Percentiles rank a stretch among this genome's conserved stretches.
These are phyloP conservation scores for Emergomyces africanus DNA, from an alignment of 2,329 filamentous ascomycete genomes.

Conservation along the genomic window DNA sequence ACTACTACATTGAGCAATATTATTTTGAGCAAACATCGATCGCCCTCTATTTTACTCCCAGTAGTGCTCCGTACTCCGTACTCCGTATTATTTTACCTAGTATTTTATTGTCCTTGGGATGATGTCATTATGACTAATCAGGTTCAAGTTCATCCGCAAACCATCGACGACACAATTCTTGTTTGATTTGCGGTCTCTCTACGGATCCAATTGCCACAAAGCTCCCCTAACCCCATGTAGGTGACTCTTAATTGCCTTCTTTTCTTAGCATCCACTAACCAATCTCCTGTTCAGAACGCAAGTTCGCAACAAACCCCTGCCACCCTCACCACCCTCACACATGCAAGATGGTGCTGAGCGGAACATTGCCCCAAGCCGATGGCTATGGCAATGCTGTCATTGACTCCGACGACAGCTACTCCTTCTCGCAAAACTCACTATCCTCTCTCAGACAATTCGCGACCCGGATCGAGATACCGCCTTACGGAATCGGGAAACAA, in stretches of 20 bases:
- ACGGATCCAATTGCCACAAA: not conserved
- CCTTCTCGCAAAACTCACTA: not conserved
- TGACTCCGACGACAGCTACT: not conserved
- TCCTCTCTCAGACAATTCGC: conserved; percentile 3
- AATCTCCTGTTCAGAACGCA: not conserved
- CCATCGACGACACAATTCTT: no score
- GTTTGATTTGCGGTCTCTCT: no score
- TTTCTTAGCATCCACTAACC: not conserved
- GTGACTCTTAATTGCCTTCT: no score
- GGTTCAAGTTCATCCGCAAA: no score
- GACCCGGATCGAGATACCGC: conserved; percentile 1
- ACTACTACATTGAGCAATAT: no score
- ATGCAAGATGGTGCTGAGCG: conserved; percentile 17
- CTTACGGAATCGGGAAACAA: not conserved
- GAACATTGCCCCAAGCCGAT: conserved; percentile 13
- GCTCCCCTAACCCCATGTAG: not conserved
- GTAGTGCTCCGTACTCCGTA: no score
- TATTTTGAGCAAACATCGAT: no score
- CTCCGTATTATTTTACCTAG: no score
- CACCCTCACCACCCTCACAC: not conserved
- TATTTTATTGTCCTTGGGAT: no score
- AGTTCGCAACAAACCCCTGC: not conserved
- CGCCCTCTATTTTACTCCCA: no score
- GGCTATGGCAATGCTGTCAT: not conserved
- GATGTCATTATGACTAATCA: not conserved